Conservation (phyloP, 176 grass and related monocot genomes). For the Sorghum bicolor region DNA sequence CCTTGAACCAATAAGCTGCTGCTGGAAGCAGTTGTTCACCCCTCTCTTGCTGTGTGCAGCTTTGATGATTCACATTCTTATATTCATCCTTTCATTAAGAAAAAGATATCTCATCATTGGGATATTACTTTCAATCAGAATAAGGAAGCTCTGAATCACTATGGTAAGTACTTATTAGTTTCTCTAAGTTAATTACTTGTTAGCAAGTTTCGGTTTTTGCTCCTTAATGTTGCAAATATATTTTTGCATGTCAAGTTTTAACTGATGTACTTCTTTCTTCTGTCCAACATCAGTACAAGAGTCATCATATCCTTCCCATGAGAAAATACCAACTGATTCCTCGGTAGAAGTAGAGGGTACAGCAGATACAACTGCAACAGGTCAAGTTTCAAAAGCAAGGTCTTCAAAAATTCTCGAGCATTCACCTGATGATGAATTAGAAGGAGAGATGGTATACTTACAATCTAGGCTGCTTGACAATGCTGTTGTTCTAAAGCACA, state of each 20-base stretch:
- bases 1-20: neutral
- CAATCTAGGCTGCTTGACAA: slow-evolving; percentile 89
- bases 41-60: slow-evolving; percentile 43
- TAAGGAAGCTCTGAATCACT: slow-evolving; percentile 21
- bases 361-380: slow-evolving; percentile 37
- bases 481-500: slow-evolving; percentile 62
- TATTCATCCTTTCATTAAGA: slow-evolving; percentile 81
- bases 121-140: slow-evolving; percentile 46
- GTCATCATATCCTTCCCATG: slow-evolving; percentile 16
- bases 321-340: slow-evolving; percentile 18
- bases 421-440: slow-evolving; percentile 93
- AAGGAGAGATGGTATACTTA: slow-evolving; percentile 84
- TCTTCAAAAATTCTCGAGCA: slow-evolving; percentile 62
- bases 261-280: neutral
- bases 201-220: neutral
- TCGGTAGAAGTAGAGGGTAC: slow-evolving; percentile 2
- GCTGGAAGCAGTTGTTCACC: slow-evolving; percentile 13
- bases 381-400: slow-evolving; percentile 55
- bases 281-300: slow-evolving; percentile 30
- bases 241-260: slow-evolving; percentile 10
- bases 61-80: slow-evolving; percentile 61
- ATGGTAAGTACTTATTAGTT: slow-evolving; percentile 54
- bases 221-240: neutral
- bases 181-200: neutral
- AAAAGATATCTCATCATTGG: slow-evolving; percentile 54